Base-by-base conservation (phyloP, 495 filamentous ascomycete species). In the Cenococcum geophilum region DNA sequence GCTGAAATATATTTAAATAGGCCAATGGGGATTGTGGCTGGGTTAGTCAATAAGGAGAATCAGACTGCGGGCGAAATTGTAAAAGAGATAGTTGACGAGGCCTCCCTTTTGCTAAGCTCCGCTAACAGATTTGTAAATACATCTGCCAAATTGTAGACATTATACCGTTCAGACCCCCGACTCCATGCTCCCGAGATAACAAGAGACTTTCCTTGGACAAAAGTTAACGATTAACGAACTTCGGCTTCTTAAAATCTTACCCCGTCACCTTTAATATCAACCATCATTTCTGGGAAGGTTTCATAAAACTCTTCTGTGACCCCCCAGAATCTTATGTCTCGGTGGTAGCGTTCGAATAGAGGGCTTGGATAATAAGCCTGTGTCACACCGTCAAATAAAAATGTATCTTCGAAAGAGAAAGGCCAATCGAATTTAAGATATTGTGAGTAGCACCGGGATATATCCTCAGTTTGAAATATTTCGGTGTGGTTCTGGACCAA, bases 1-100 rank as follows among this genome's bases (percentile, higher is more conserved):
- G 21, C n/a, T 62, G 55, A 21, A n/a, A 59, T 23, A 32, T 58
- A 36, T 16, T 48, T 20, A 10, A 52, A 55, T 48, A 68, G 66
- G 34, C 66, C 66, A 3, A 65, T 65, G 61, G 66, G 66, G 12
- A 65, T 68, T 34, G 66, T 66, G 6, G 66, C 57, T 5, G 66
- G 66, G 5, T 53, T 57, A 14, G 62, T 68, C 0, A 68, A 61
- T 32, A 68, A 68, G 45, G 40, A 22, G 14, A 55, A 61, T 10
- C 66, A 68, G 45, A 47, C 62, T 6, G 66, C 66, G 1, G 63
- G 34, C 1, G 62, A 68, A 10, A 65, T 68, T 58, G 66, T 68
- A 16, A 55, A 56, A 36, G 66, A 68, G 27, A 68, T 68, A 58
- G 66, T 68, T 16, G 35, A 66, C 14, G 66, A 68, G 60, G 59